Conservation (phyloP, 1,284 basidiomycete species). For the Sutorius eximius region DNA sequence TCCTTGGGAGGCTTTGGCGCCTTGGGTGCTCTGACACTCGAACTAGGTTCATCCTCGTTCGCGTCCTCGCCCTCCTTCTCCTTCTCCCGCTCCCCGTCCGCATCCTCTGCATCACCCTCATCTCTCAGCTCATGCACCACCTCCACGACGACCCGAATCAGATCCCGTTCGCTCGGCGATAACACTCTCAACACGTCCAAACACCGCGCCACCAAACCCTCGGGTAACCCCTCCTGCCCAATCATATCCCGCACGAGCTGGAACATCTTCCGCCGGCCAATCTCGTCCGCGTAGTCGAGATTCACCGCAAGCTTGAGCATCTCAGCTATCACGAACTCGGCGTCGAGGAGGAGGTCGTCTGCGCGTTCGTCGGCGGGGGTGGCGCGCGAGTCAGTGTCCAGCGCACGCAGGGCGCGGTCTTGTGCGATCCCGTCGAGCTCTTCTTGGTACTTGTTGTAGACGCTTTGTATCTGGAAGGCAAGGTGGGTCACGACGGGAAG, state of each 20-base stretch:
- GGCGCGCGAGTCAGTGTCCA: slow-evolving; percentile 44
- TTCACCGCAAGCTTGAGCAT: slow-evolving; percentile 80
- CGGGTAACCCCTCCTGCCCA: slow-evolving; percentile 77
- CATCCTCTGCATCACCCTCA: slow-evolving; percentile 43
- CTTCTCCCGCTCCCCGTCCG: slow-evolving; percentile 28
- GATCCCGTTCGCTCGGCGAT: slow-evolving; percentile 82
- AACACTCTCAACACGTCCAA: slow-evolving; percentile 88
- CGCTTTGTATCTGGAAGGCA: slow-evolving; percentile 82
- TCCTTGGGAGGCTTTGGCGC: slow-evolving; percentile 38
- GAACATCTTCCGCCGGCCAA: slow-evolving; percentile 91
- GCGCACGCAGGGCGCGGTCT: slow-evolving; percentile 38
- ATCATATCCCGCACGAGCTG: slow-evolving; percentile 87
- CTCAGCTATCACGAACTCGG: slow-evolving; percentile 79
- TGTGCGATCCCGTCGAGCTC: slow-evolving; percentile 49
- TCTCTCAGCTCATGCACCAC: slow-evolving; percentile 87
- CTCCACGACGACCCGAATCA: slow-evolving; percentile 93
- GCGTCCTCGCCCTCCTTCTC: slow-evolving; percentile 29
- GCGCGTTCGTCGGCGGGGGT: slow-evolving; percentile 55
- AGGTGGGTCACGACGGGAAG: slow-evolving; percentile 90
- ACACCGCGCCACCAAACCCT: slow-evolving; percentile 75
- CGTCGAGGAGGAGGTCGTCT: slow-evolving; percentile 39
- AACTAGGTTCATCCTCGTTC: slow-evolving; percentile 6
- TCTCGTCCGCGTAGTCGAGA: slow-evolving; percentile 93
- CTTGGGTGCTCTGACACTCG: slow-evolving; percentile 10
- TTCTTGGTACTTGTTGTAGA: slow-evolving; percentile 71